Base-by-base conservation (phyloP, 257 asterid species). In the Phtheirospermum japonicum region DNA sequence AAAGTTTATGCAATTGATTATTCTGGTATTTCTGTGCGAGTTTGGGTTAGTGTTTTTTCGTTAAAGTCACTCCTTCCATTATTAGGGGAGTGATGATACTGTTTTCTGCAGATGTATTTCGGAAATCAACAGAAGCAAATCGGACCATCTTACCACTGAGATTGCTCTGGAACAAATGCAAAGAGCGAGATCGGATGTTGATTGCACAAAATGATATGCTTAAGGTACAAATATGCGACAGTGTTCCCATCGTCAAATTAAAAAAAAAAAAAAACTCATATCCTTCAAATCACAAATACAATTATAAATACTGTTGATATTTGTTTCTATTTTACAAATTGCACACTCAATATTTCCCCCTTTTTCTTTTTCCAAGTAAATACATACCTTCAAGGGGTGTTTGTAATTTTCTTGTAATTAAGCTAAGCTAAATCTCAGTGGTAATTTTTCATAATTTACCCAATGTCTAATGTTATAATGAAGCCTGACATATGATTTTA, bases 171-270 rank as follows among this genome's bases (percentile, higher is more conserved):
- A 90, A 75, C 90, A 85, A 52, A 52, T 90, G 43, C 84, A 76
- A 34, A 33, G 94, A 87, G 67, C 82, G 85, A 52, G 90, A 85
- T 71, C 90, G 81, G 80, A 20, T 87, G 81, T 81, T 87, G 64
- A 75, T 75, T 46, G 84, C 95, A 55, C 95, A 90, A 79, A 85
- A 85, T 73, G 86, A 87, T 51, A 83, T 90, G 95, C 81, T 90
- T 18, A 85, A 83, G 88, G 97, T 83, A 76, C 28, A 23, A 1
- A 3, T 7, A 45, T 16, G 28, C 5, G 30, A 19, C 26, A 48
- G 54, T 48, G 26, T 48, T 14, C 23, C 20, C 20, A 13, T 43
- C 18, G 12, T n/a, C n/a, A 43, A 43, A 2, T 9, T 43, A 34
- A 34, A 14, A 7, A 7, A 37, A 37, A 37, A 34, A 34, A 34